Percentiles rank a stretch among this genome's conserved stretches.
Conservation (phyloP, 108 stramenopile genomes). For the Fragilariopsis cylindrus region DNA sequence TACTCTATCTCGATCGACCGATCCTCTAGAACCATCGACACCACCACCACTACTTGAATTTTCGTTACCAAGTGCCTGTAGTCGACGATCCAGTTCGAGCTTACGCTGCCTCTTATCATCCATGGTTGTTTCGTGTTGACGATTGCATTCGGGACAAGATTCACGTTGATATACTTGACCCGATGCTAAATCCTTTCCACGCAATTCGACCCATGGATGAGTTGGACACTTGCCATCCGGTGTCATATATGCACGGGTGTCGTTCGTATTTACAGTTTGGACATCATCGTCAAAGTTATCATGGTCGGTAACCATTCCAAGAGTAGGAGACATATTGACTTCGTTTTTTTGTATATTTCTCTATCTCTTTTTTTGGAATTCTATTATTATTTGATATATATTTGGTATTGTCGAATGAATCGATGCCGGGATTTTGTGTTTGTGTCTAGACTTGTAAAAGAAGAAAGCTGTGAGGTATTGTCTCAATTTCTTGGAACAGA, state of each 20-base stretch:
- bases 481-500: too few species aligned
- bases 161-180: constrained; percentile 38
- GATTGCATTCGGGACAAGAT: constrained; percentile 34
- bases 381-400: too few species aligned
- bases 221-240: constrained; percentile 36
- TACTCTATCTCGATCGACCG: neutral
- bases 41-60: neutral
- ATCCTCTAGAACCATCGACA: neutral
- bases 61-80: constrained; percentile 28
- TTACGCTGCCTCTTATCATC: constrained; percentile 9
- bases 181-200: constrained; percentile 11
- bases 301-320: too few species aligned
- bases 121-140: constrained; percentile 13
- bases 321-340: too few species aligned
- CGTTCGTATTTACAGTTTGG: neutral
- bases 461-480: too few species aligned
- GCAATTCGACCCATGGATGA: constrained; percentile 31
- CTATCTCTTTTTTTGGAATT: too few species aligned
- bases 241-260: constrained; percentile 29
- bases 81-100: constrained; percentile 36
- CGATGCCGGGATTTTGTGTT: too few species aligned
- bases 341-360: too few species aligned
- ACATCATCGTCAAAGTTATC: too few species aligned
- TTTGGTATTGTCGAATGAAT: too few species aligned
- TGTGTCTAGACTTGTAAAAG: too few species aligned